These are phyloP conservation scores for Gracilaria caudata DNA, from an alignment of 23 red algal genomes.

Conservation along the genomic window DNA sequence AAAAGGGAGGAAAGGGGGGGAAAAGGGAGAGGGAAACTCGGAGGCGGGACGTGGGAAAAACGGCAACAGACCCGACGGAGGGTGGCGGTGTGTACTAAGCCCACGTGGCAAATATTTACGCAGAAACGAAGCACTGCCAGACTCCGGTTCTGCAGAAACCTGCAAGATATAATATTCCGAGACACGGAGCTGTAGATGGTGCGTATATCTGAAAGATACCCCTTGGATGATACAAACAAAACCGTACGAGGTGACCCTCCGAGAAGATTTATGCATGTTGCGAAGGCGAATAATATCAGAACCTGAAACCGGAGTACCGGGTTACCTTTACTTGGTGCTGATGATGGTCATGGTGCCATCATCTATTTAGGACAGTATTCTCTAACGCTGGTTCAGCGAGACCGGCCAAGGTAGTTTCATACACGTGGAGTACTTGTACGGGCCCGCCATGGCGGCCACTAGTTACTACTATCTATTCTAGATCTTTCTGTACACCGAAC, in stretches of 20 bases:
- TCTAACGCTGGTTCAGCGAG: too few species aligned
- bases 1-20: background rate
- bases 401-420: too few species aligned
- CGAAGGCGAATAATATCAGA: too few species aligned
- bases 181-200: background rate
- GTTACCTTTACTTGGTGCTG: too few species aligned
- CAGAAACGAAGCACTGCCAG: background rate
- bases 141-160: background rate
- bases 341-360: too few species aligned
- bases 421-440: too few species aligned
- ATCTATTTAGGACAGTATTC: too few species aligned
- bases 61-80: background rate
- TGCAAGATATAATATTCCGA: background rate
- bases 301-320: too few species aligned
- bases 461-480: too few species aligned
- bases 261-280: background rate
- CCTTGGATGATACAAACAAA: background rate
- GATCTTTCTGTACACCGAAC: too few species aligned
- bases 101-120: background rate
- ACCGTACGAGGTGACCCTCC: background rate
- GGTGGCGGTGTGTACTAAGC: background rate
- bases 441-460: too few species aligned
- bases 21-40: background rate
- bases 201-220: background rate
- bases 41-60: background rate